Percentiles rank a stretch among this genome's conserved stretches.
phyloP scores from a whole-genome alignment of 805 yeast genomes.

The Maudiozyma saulgeensis region DNA sequence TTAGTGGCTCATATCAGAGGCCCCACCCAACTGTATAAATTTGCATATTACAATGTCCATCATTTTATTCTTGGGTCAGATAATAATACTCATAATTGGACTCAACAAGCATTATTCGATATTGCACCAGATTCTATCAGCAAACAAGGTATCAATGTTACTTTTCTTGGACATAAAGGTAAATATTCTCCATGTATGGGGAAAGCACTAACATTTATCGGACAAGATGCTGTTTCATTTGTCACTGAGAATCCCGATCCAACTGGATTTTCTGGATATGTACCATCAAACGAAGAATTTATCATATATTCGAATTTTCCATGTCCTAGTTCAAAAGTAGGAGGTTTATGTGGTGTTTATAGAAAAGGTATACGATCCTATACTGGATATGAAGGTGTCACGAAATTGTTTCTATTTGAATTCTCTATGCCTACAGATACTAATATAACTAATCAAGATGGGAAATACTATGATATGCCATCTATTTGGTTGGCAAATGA shows the following conservation, averaged over 20 bases:
- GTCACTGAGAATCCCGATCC: conserved; percentile 38
- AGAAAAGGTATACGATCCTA: conserved; percentile 59
- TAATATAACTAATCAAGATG: conserved; percentile 24
- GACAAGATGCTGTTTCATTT: conserved; percentile 42
- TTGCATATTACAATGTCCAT: conserved; percentile 46
- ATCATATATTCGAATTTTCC: conserved; percentile 44
- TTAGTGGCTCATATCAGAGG: conserved; percentile 69
- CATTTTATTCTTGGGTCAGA: conserved; percentile 23
- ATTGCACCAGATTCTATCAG: conserved; percentile 28
- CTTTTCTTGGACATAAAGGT: conserved; percentile 57
- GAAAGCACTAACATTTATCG: conserved; percentile 52
- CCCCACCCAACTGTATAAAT: conserved; percentile 47
- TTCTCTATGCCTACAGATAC: conserved; percentile 53
- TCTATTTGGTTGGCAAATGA: conserved; percentile 68
- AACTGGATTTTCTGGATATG: conserved; percentile 31
- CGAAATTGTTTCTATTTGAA: conserved; percentile 61
- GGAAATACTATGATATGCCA: conserved; percentile 39
- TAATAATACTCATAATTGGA: conserved; percentile 36
- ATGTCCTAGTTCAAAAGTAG: conserved; percentile 43
- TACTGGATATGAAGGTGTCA: conserved; percentile 55
- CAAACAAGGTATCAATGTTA: conserved; percentile 35
- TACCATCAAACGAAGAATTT: conserved; percentile 49
- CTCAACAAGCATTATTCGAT: conserved; percentile 44
- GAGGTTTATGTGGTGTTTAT: conserved; percentile 63
- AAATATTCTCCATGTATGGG: conserved; percentile 54